phyloP scores from a whole-genome alignment of 305 asterid genomes.

The Fraxinus xanthoxyloides region DNA sequence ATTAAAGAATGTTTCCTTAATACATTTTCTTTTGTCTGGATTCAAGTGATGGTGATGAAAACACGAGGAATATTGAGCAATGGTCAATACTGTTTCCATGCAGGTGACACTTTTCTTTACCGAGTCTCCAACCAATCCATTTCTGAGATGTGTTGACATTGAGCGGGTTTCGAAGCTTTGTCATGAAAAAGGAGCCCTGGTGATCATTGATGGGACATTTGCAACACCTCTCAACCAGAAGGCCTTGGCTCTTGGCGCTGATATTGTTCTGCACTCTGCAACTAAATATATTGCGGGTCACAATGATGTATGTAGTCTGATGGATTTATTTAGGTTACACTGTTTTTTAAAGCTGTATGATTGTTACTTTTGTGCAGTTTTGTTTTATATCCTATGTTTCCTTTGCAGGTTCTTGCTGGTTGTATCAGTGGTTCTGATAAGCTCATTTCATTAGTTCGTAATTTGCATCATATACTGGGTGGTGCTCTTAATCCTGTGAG shows the following conservation, averaged over 20 bases:
- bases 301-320: slow-evolving; percentile 68
- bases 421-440: slow-evolving; percentile 87
- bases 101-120: slow-evolving; percentile 91
- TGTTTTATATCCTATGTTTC: slow-evolving; percentile 4
- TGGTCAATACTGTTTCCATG: slow-evolving; percentile 21
- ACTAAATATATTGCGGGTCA: slow-evolving; percentile 94
- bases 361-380: neutral
- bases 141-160: slow-evolving; percentile 94
- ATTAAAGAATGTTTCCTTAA: slow-evolving; percentile 1
- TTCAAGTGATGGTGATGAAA: neutral
- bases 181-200: slow-evolving; percentile 87
- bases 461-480: slow-evolving; percentile 87
- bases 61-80: neutral
- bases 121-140: slow-evolving; percentile 97
- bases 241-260: slow-evolving; percentile 94
- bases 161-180: slow-evolving; percentile 89
- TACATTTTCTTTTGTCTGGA: slow-evolving; percentile 11
- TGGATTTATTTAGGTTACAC: neutral
- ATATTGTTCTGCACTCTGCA: slow-evolving; percentile 86
- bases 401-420: slow-evolving; percentile 79
- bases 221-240: slow-evolving; percentile 98
- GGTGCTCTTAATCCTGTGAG: slow-evolving; percentile 96
- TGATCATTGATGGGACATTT: slow-evolving; percentile 87
- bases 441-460: slow-evolving; percentile 66
- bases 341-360: neutral